Conservation (phyloP, 495 filamentous ascomycete genomes). For the Penicillium soppii region DNA sequence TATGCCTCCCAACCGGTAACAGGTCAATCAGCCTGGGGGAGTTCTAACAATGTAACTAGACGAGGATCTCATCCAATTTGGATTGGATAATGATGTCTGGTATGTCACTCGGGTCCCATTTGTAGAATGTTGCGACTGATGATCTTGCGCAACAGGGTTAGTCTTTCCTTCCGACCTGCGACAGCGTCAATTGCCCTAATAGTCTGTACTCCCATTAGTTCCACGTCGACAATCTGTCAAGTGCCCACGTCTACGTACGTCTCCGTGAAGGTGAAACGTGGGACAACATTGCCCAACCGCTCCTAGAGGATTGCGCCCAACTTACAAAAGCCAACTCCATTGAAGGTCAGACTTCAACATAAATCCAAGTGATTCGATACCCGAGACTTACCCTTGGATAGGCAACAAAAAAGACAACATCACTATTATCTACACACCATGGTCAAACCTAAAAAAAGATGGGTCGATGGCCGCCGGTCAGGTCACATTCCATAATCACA, state of each 20-base stretch:
- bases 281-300: conserved; percentile 73
- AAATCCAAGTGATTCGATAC: background rate
- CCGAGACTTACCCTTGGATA: conserved; percentile 24
- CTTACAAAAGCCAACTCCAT: conserved; percentile 98
- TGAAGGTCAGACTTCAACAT: conserved; percentile 59
- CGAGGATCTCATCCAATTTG: conserved; percentile 91
- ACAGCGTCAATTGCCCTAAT: conserved; percentile 20
- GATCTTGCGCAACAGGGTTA: conserved; percentile 32
- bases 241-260: conserved; percentile 92
- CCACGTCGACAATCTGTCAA: conserved; percentile 96
- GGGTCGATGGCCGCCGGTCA: conserved; percentile 96
- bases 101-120: conserved; percentile 36
- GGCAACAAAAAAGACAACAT: conserved; percentile 99
- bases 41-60: conserved; percentile 54
- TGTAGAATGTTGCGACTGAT: conserved; percentile 4
- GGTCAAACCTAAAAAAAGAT: conserved; percentile 94
- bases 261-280: conserved; percentile 78
- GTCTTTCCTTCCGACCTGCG: conserved; percentile 16
- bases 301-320: conserved; percentile 86
- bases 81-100: conserved; percentile 95
- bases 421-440: conserved; percentile 94
- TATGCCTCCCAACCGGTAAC: conserved; percentile 42
- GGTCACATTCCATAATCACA: conserved; percentile 90
- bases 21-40: conserved; percentile 5
- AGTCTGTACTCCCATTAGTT: conserved; percentile 55